Base-by-base conservation (phyloP, 148 eudicot species). In the Spergularia marina region DNA sequence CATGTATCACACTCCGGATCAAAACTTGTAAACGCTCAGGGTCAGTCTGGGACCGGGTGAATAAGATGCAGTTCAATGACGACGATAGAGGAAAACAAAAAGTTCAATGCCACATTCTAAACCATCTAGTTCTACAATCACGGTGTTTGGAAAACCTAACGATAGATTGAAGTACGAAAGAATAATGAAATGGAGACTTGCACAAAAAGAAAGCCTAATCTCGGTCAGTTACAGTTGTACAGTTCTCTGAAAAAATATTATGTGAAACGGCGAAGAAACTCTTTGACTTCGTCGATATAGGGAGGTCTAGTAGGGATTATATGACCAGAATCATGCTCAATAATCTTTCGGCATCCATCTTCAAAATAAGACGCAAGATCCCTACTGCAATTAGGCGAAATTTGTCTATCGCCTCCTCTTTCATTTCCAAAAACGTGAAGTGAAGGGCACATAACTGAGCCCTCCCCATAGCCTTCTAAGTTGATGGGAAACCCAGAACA, bases 291-390 rank as follows among this genome's bases (percentile, higher is more conserved):
- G 17, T 92, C 97, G 11, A 95, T 88, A 60, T 87, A 87, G 2
- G 98, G 98, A 68, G 96, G 76, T 68, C 82, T 72, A 10, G 98
- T 86, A 41, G 98, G 98, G 72, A 95, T 95, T 70, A 92, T 87
- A 78, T 95, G 98, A 34, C 98, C 98, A 60, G 85, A 84, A 53
- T 87, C 90, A 47, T 95, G 98, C 82, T 95, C 96, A 18, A 95
- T 80, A 21, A 85, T 79, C 72, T 79, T 80, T 13, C 88, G 83
- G 66, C 87, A 83, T 25, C 96, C 96, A 53, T 78, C 86, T 34
- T 89, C 92, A 73, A 95, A 95, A 67, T 84, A 83, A 9, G 87
- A 87, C 13, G 91, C 90, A n/a, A 95, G 91, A 54, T 86, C 86
- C 81, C 84, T 74, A 77, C 98, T 92, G 21, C 84, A 83, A 63